phyloP scores from a whole-genome alignment of 2,329 filamentous ascomycete genomes.

The Diaporthe humulicola region DNA sequence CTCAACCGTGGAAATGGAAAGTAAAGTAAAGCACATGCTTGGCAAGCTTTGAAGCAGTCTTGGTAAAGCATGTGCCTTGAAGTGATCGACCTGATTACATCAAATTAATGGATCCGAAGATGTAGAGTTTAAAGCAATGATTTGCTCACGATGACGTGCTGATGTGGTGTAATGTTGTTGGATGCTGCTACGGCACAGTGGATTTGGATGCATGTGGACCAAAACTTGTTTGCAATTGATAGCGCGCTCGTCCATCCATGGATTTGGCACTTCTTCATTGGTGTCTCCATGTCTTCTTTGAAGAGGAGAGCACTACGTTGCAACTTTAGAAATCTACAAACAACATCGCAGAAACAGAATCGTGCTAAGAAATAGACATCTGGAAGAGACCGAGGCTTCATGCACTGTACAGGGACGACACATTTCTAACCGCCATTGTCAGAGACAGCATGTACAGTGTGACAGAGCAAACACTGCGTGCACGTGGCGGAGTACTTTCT shows the following conservation, averaged over 20 bases:
- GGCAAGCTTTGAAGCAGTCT: not conserved
- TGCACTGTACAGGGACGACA: not conserved
- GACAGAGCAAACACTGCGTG: not conserved
- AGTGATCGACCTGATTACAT: not conserved
- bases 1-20: not conserved
- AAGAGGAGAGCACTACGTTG: not conserved
- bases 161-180: not conserved
- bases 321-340: not conserved
- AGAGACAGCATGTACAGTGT: not conserved
- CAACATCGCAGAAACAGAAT: not conserved
- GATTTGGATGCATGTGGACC: not conserved
- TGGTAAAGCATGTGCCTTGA: not conserved
- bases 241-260: no score
- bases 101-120: not conserved
- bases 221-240: not conserved
- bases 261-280: no score
- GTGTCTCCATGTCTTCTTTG: not conserved
- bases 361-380: no score
- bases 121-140: not conserved
- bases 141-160: slow-evolving; percentile 11
- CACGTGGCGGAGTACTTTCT: not conserved
- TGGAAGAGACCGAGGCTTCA: not conserved
- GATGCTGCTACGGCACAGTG: not conserved
- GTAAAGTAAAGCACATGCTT: not conserved
- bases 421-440: not conserved